Conservation (phyloP, 2,329 filamentous ascomycete species). For the Aspergillus ibericus region DNA sequence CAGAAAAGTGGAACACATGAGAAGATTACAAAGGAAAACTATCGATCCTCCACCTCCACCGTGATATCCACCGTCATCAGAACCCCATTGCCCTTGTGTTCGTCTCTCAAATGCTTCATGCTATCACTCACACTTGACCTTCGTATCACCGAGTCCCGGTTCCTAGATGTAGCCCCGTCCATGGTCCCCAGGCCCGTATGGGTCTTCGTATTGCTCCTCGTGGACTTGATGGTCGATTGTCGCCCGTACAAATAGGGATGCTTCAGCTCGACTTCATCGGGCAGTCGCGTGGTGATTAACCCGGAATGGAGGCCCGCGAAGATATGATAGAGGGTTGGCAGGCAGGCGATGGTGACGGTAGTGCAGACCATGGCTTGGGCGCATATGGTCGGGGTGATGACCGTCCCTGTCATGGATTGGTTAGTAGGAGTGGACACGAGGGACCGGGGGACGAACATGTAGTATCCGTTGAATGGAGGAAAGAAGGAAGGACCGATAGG, state of each 20-base stretch:
- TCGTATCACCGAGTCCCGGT: not conserved
- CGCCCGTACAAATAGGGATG: slow-evolving; percentile 10
- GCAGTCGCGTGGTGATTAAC: slow-evolving; percentile 19
- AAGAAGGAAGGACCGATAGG: slow-evolving; percentile 18
- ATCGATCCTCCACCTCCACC: slow-evolving; percentile 14
- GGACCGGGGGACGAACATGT: slow-evolving; percentile 17
- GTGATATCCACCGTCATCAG: slow-evolving; percentile 23
- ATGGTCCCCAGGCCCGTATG: not conserved
- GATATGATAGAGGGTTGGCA: slow-evolving; percentile 29
- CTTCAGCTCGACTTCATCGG: slow-evolving; percentile 16
- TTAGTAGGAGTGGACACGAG: not conserved
- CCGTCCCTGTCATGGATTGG: slow-evolving; percentile 12
- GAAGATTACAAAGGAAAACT: not conserved
- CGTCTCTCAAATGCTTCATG: slow-evolving; percentile 15
- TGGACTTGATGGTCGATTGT: slow-evolving; percentile 13
- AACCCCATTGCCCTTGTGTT: slow-evolving; percentile 9
- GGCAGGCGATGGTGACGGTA: slow-evolving; percentile 24
- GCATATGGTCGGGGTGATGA: slow-evolving; percentile 16
- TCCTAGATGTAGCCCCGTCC: not conserved
- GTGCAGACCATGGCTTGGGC: slow-evolving; percentile 27
- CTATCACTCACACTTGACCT: slow-evolving; percentile 16
- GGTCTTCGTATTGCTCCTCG: slow-evolving; percentile 2
- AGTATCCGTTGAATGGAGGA: slow-evolving; percentile 17
- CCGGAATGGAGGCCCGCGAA: slow-evolving; percentile 26
- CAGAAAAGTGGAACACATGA: too few species aligned